Conservation (phyloP, 805 yeast genomes). For the Suhomyces xylopsoci region DNA sequence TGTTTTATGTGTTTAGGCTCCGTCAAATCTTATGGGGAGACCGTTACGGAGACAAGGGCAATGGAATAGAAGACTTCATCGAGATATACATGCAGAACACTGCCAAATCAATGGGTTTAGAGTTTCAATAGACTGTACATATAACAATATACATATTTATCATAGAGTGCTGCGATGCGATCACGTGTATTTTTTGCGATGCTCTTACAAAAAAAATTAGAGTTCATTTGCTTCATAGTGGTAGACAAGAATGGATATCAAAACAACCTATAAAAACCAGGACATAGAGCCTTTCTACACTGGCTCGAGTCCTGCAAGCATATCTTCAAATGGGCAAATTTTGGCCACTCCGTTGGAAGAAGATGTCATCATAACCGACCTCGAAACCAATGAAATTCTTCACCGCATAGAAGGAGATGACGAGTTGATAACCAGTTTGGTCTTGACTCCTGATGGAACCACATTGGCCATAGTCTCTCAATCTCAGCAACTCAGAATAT, state of each 20-base stretch:
- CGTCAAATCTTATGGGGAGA: conserved; percentile 34
- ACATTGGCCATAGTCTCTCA: conserved; percentile 73
- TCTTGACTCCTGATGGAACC: conserved; percentile 72
- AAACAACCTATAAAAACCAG: conserved; percentile 41
- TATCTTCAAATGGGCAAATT: conserved; percentile 51
- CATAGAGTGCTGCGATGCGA: background rate
- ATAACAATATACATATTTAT: too few species aligned
- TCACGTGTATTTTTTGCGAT: conserved; percentile 7
- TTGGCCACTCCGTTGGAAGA: conserved; percentile 81
- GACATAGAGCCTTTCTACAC: conserved; percentile 80
- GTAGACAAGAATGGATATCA: conserved; percentile 18
- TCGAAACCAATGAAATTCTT: conserved; percentile 53
- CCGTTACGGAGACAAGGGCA: conserved; percentile 27
- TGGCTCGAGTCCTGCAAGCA: conserved; percentile 75
- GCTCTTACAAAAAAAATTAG: conserved; percentile 8
- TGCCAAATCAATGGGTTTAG: conserved; percentile 44
- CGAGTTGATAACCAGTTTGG: conserved; percentile 69
- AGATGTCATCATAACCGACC: conserved; percentile 67
- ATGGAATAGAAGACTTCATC: conserved; percentile 45
- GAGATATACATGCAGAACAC: conserved; percentile 43
- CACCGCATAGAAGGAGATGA: conserved; percentile 81
- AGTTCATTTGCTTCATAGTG: background rate
- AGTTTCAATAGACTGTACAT: conserved; percentile 8
- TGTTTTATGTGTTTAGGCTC: conserved; percentile 30
- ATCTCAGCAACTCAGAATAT: conserved; percentile 76